Evolutionary conservation across 345 rosid species (phyloP), one percentile per base, ranked within the genome.

Genomic region (Lumnitzera racemosa): DNA sequence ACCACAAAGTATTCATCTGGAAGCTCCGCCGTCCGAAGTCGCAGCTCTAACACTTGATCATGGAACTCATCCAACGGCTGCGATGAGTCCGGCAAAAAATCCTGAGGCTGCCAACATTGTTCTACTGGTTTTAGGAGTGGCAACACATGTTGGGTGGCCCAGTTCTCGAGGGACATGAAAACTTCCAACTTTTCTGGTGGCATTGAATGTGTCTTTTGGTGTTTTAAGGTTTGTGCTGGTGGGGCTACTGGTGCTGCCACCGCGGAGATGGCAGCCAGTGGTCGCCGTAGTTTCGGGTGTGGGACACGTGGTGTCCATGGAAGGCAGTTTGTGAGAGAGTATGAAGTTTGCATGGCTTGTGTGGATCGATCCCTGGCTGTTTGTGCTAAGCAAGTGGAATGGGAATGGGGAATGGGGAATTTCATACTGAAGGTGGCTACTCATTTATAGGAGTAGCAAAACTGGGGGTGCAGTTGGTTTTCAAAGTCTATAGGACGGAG

Each of bases 1-100:
- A 88, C 96, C 41, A 88, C 85, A 10, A 85, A 83, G 59, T 80
- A 88, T 29, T 88, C 96, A 46, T 83, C 90, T 0, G 88, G 85
- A 4, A 83, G 71, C 58, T 72, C 87, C 2, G 58, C 78, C 29
- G 85, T 75, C 69, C 85, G 72, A 43, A 75, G 74, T 13, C 88
- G 77, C 4, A 85, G 74, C n/a, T 67, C 83, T 64, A 67, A 57
- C 61, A 86, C 88, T 66, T 76, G 78, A 12, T 85, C 88, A 12
- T 63, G 47, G 82, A 85, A 81, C 50, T 78, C 91, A 5, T 71
- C 73, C 11, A 46, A 12, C 2, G 79, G 69, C 23, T 53, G 50
- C 1, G 81, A 13, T 13, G 89, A 75, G 65, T 81, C 82, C 14
- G 89, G 89, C 13, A 83, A 59, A 66, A 85, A 83, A 5, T 57